Evolutionary conservation across 768 basidiomycete genomes (phyloP).

Genomic region (Kwoniella bestiolae): DNA sequence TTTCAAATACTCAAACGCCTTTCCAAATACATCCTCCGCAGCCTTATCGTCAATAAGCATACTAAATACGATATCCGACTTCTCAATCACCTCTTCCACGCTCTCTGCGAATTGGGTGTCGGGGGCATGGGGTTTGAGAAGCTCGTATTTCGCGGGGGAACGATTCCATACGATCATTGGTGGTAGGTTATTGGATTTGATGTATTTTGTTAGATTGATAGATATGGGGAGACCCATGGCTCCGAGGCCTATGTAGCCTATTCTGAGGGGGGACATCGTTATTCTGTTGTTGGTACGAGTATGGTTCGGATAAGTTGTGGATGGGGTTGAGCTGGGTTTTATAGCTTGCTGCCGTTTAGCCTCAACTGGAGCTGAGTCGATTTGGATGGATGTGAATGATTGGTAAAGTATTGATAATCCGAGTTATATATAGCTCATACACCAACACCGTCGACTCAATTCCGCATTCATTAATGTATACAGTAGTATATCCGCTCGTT

Average conservation of each 20-base stretch:
- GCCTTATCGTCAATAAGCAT: conserved; percentile 36
- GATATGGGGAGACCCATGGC: conserved; percentile 30
- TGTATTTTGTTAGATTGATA: conserved; percentile 26
- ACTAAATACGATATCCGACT: conserved; percentile 31
- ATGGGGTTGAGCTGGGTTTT: not conserved
- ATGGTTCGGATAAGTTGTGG: not conserved
- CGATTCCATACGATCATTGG: conserved; percentile 33
- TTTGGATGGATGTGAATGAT: not conserved
- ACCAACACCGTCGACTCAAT: no score
- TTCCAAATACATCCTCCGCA: conserved; percentile 26
- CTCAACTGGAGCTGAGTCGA: not conserved
- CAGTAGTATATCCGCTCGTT: not conserved
- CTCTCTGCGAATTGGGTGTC: conserved; percentile 6
- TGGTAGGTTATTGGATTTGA: conserved; percentile 11
- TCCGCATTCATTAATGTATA: no score
- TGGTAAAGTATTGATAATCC: not conserved
- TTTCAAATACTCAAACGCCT: conserved; percentile 16
- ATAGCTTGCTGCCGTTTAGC: not conserved
- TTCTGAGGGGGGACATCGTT: conserved; percentile 9
- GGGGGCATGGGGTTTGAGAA: conserved; percentile 1
- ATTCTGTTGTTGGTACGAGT: not conserved
- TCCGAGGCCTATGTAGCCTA: conserved; percentile 40
- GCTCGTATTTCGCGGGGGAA: conserved; percentile 23
- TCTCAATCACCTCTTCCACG: conserved; percentile 25
- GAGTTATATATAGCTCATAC: not conserved